phyloP scores from a whole-genome alignment of 345 rosid species.

The Syzygium jambos region DNA sequence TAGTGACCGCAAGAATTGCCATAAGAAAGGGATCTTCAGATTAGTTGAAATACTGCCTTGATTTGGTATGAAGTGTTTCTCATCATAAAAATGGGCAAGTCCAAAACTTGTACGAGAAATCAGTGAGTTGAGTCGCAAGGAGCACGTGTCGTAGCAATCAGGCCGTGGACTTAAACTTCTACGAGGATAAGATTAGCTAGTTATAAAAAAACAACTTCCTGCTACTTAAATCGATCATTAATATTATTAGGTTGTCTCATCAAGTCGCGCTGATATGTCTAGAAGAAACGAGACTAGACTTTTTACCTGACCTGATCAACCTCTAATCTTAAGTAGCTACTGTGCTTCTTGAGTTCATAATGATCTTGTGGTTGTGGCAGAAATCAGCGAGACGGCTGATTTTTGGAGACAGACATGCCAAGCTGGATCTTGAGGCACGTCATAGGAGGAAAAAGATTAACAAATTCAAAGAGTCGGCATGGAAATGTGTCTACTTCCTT shows the following conservation, averaged over 20 bases:
- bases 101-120: background rate
- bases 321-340: background rate
- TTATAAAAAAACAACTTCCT: background rate
- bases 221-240: background rate
- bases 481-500: conserved; percentile 80
- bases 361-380: conserved; percentile 25
- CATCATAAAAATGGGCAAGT: background rate
- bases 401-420: conserved; percentile 35
- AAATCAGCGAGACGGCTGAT: conserved; percentile 44
- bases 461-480: conserved; percentile 87
- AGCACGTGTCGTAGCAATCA: background rate
- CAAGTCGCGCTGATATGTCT: background rate
- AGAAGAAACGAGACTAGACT: background rate
- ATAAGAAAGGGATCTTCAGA: background rate
- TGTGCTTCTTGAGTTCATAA: background rate
- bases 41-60: background rate
- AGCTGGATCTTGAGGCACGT: conserved; percentile 16
- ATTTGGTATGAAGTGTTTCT: background rate
- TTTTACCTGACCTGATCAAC: background rate
- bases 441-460: conserved; percentile 46
- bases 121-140: background rate
- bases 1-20: background rate
- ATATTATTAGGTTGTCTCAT: background rate
- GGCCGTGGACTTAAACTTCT: background rate
- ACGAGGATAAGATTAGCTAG: background rate